Base-by-base conservation (phyloP, 805 yeast genomes). In the Kuraishia capsulata region DNA sequence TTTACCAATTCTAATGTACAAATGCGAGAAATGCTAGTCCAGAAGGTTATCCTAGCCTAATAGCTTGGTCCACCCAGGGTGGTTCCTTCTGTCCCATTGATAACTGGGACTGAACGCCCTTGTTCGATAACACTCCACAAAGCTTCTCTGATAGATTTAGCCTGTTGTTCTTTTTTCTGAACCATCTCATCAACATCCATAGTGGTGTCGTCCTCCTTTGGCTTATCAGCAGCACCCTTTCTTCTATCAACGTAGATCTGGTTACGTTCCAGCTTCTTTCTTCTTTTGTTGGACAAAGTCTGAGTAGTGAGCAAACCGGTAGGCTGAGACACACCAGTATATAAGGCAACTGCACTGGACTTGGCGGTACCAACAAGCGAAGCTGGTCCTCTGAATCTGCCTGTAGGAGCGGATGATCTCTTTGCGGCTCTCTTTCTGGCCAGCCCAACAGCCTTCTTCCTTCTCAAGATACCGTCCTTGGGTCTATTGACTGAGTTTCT, bases 401-500 rank as follows among this genome's bases (percentile, higher is more conserved):
- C 25, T 23, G 30, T n/a, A 8, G 35, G 40, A 3, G 71, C 69
- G 3, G 71, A 65, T 43, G 68, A 65, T 52, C 79, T 67, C 17
- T 14, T 28, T 21, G 67, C 64, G 14, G 78, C 66, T 59, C 86
- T 69, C 54, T 71, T 78, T 50, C 65, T 69, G 19, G 76, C 72
- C 23, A 77, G 57, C 30, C 70, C 52, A 25, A 65, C 57, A 33
- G 72, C 67, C 56, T 73, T 79, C 37, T 67, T 66, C 42, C 68
- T 67, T 39, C 76, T 63, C 44, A 60, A 64, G 29, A 75, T 59
- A 44, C 72, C 70, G 48, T 71, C 73, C 56, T 79, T 81, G 35
- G 92, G 95, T 59, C 79, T 84, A 60, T 87, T 88, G 47, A 86
- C 69, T 33, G 87, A 75, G 67, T 84, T 86, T 61, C 73, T 81